A percentile compares a stretch with the other conserved stretches of the same genome.
Conservation (phyloP, 371 early-diverging fungal genomes). For the Circinella umbellata region DNA sequence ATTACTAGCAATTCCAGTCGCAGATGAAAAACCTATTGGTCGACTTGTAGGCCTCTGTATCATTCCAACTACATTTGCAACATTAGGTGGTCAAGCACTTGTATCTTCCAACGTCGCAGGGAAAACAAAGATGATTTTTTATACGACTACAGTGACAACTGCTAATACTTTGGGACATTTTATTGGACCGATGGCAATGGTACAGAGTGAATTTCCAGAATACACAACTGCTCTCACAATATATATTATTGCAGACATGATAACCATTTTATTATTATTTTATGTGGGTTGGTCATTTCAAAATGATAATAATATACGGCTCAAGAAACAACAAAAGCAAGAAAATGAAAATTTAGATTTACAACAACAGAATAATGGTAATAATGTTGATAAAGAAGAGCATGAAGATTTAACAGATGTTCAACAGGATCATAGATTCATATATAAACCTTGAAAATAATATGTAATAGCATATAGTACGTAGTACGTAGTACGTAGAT, state of each 20-base stretch:
- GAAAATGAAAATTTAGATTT: no score
- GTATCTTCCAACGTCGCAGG: not conserved
- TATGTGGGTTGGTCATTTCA: not conserved
- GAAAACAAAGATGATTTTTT: slow-evolving; percentile 7
- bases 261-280: not conserved
- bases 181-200: not conserved
- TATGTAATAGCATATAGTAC: no score
- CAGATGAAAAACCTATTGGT: not conserved
- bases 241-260: not conserved
- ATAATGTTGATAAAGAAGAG: not conserved
- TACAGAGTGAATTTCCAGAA: not conserved
- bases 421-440: not conserved
- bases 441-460: not conserved
- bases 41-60: not conserved
- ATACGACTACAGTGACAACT: not conserved
- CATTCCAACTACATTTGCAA: not conserved
- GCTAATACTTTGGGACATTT: not conserved
- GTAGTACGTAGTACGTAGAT: no score
- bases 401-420: not conserved
- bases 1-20: not conserved
- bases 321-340: not conserved
- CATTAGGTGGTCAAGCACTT: not conserved
- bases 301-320: not conserved
- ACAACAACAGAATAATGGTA: not conserved
- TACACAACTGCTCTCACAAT: not conserved